Base-by-base conservation (phyloP, 305 asterid species). In the Plantago rigida region DNA sequence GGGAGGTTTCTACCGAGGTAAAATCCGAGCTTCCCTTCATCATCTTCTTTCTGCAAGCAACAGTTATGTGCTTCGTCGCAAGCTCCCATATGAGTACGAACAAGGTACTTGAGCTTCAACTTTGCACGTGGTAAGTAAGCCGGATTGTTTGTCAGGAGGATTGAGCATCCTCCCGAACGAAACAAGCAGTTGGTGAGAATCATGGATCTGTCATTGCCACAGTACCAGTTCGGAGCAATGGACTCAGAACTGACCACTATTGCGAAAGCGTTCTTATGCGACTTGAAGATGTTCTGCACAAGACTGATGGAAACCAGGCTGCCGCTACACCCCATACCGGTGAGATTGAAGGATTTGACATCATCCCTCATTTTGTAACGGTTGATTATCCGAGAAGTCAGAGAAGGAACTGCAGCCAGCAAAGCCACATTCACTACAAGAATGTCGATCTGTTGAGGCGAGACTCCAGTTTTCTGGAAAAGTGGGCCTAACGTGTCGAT, bases 241-340 rank as follows among this genome's bases (percentile, higher is more conserved):
- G 83, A 78, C 52, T 78, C 80, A 0, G 78, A 69, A 45, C 66
- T 56, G 3, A 75, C 67, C 14, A 78, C 78, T 13, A 75, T 14
- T 4, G 83, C 83, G n/a, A 63, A 41, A 26, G 66, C 71, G 59
- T 78, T 70, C 54, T 75, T 75, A 3, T 47, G 15, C 0, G 65
- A 60, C 63, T 66, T 69, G 26, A 74, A 78, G 22, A 75, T 47
- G 58, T 55, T 72, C 47, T 74, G 52, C 63, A 75, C 80, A 9
- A 78, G 49, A 53, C 59, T 70, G 56, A 78, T 49, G 26, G 80
- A 73, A 15, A 72, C 62, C 6, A 78, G 42, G 63, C 83, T 69
- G 0, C 66, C 80, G 44, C 83, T 78, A 10, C 83, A 78, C 29
- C 83, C 83, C 83, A 78, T 78, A 10, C 83, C 80, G 0, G 76